Evolutionary conservation across 805 yeast species (phyloP).

Genomic region (Trichomonascus vanleenenianus): DNA sequence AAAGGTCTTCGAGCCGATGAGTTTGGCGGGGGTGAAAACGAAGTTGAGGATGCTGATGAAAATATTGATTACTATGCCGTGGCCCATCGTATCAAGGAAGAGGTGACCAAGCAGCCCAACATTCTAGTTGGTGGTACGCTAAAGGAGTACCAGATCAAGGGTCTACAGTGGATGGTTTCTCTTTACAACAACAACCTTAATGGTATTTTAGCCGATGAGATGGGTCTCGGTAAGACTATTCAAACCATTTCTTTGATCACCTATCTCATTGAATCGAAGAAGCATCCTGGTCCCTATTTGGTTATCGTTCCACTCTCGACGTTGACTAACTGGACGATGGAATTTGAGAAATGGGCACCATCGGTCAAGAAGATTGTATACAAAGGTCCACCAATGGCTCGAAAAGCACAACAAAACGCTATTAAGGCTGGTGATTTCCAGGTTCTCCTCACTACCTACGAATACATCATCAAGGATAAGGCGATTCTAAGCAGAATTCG

Average conservation of each 20-base stretch:
- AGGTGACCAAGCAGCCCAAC: constrained; percentile 69
- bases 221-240: constrained; percentile 97
- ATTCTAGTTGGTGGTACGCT: constrained; percentile 84
- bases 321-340: constrained; percentile 89
- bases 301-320: constrained; percentile 95
- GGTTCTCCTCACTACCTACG: constrained; percentile 86
- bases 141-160: constrained; percentile 90
- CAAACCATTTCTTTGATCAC: constrained; percentile 86
- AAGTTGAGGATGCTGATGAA: constrained; percentile 45
- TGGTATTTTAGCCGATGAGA: constrained; percentile 96
- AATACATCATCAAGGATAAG: constrained; percentile 86
- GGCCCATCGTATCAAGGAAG: constrained; percentile 83
- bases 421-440: constrained; percentile 78
- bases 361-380: constrained; percentile 70
- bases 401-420: constrained; percentile 65
- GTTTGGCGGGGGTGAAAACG: constrained; percentile 23
- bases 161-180: constrained; percentile 98
- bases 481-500: constrained; percentile 67
- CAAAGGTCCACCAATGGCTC: constrained; percentile 85
- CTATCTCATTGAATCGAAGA: constrained; percentile 69
- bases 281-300: constrained; percentile 74
- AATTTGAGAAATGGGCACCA: constrained; percentile 98
- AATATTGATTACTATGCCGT: constrained; percentile 86
- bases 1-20: constrained; percentile 18
- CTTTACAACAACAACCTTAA: constrained; percentile 85